Evolutionary conservation across 139 green algal species (phyloP).

Genomic region (Nannochloris sp.): DNA sequence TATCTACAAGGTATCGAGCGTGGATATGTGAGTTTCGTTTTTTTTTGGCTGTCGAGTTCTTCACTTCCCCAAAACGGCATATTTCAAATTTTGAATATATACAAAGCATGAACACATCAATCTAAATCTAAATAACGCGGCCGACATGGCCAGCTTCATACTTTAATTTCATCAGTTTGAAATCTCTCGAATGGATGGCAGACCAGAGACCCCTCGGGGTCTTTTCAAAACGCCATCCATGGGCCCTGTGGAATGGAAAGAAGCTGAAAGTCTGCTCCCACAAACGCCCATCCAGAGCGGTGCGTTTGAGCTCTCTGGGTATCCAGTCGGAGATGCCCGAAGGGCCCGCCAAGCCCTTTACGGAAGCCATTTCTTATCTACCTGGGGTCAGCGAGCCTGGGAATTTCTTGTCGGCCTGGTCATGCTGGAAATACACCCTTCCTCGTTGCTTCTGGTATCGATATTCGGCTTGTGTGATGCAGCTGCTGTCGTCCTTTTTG

Average conservation of each 20-base stretch:
- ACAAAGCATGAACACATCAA: not conserved
- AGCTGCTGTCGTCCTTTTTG: slow-evolving; percentile 18
- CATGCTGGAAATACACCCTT: slow-evolving; percentile 48
- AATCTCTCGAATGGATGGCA: too few species aligned
- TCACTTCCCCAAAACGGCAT: not conserved
- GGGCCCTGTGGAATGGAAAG: not conserved
- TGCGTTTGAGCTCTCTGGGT: not conserved
- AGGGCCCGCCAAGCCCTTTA: slow-evolving; percentile 5
- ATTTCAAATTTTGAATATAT: not conserved
- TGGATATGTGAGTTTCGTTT: not conserved
- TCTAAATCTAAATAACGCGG: not conserved
- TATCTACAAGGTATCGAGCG: not conserved
- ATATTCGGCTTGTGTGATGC: slow-evolving; percentile 57
- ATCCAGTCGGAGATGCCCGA: too few species aligned
- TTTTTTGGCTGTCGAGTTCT: not conserved
- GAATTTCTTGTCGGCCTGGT: slow-evolving; percentile 58
- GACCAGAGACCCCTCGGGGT: too few species aligned
- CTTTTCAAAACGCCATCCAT: not conserved
- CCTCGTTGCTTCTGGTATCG: slow-evolving; percentile 42
- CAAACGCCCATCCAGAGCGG: not conserved
- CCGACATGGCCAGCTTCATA: not conserved
- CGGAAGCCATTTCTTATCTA: slow-evolving; percentile 32
- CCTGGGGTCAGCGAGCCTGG: slow-evolving; percentile 48
- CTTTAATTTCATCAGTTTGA: too few species aligned
- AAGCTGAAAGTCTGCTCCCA: not conserved